These are phyloP conservation scores for Sporothrix mexicana DNA, from an alignment of 2,329 filamentous ascomycete genomes.

Conservation along the genomic window DNA sequence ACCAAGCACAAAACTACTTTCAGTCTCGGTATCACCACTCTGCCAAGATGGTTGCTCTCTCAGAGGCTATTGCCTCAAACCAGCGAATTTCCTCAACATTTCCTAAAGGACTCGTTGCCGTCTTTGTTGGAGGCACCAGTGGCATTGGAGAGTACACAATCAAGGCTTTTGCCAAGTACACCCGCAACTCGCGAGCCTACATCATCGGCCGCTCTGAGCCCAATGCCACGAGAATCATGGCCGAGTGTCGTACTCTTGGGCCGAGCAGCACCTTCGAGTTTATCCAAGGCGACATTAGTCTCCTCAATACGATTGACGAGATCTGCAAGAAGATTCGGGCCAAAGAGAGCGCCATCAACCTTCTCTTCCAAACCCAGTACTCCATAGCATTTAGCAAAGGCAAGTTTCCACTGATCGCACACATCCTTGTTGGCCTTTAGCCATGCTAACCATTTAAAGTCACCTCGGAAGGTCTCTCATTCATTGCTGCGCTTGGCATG, in stretches of 20 bases:
- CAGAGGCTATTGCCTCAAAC: conserved; percentile 46
- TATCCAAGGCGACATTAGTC: conserved; percentile 52
- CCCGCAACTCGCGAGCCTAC: conserved; percentile 52
- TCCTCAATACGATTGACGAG: conserved; percentile 56
- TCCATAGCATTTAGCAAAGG: conserved; percentile 3
- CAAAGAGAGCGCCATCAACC: conserved; percentile 56
- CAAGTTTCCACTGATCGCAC: not conserved
- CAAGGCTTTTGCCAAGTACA: conserved; percentile 48
- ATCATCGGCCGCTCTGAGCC: conserved; percentile 55
- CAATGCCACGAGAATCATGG: conserved; percentile 49
- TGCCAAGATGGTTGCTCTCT: conserved; percentile 34
- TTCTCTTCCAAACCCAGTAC: conserved; percentile 33
- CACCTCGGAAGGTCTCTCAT: conserved; percentile 62
- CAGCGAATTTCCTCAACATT: conserved; percentile 43
- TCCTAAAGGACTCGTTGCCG: conserved; percentile 51
- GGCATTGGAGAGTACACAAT: conserved; percentile 58
- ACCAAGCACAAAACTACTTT: not conserved
- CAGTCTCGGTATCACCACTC: not conserved
- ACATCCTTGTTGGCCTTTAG: not conserved
- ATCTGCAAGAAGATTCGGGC: conserved; percentile 56
- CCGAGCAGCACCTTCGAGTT: conserved; percentile 54
- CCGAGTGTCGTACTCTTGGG: conserved; percentile 52
- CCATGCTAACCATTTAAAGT: conserved; percentile 43
- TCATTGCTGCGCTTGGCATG: conserved; percentile 57
- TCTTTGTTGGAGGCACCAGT: conserved; percentile 58